phyloP scores from a whole-genome alignment of 805 yeast genomes.

The Lachancea meyersii region DNA sequence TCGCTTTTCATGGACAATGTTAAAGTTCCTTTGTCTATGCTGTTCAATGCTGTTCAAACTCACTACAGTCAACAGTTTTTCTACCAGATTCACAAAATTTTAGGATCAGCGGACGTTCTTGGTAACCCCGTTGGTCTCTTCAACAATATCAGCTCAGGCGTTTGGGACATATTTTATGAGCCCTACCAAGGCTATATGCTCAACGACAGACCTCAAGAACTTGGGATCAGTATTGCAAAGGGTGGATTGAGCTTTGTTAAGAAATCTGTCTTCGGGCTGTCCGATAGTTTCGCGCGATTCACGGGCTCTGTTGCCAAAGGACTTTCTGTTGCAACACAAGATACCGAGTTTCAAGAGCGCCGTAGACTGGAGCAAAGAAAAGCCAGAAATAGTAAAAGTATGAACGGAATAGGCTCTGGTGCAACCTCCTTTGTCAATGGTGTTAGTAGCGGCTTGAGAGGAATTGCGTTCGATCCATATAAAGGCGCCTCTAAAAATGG shows the following conservation, averaged over 20 bases:
- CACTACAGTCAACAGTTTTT: conserved; percentile 91
- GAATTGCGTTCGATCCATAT: conserved; percentile 84
- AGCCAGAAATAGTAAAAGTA: conserved; percentile 76
- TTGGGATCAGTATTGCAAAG: conserved; percentile 91
- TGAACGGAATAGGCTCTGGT: conserved; percentile 77
- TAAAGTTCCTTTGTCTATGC: conserved; percentile 73
- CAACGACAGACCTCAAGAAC: conserved; percentile 92
- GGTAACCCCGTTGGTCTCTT: conserved; percentile 98
- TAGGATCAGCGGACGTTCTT: conserved; percentile 93
- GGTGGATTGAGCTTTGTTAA: conserved; percentile 93
- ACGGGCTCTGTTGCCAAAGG: conserved; percentile 96
- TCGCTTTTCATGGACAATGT: conserved; percentile 84
- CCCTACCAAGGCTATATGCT: conserved; percentile 94
- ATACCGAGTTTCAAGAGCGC: conserved; percentile 72
- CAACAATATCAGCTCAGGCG: conserved; percentile 89
- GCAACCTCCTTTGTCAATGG: conserved; percentile 87
- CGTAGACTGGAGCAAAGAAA: conserved; percentile 69
- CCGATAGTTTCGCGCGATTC: conserved; percentile 87
- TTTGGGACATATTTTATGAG: conserved; percentile 91
- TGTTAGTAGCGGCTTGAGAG: conserved; percentile 78
- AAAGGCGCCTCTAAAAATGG: conserved; percentile 89
- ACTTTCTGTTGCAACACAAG: conserved; percentile 83
- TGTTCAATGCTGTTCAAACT: conserved; percentile 62
- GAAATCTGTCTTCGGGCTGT: conserved; percentile 89
- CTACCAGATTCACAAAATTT: conserved; percentile 82